These are phyloP conservation scores for Cercospora nicotianae DNA, from an alignment of 2,329 filamentous ascomycete genomes.

Conservation along the genomic window DNA sequence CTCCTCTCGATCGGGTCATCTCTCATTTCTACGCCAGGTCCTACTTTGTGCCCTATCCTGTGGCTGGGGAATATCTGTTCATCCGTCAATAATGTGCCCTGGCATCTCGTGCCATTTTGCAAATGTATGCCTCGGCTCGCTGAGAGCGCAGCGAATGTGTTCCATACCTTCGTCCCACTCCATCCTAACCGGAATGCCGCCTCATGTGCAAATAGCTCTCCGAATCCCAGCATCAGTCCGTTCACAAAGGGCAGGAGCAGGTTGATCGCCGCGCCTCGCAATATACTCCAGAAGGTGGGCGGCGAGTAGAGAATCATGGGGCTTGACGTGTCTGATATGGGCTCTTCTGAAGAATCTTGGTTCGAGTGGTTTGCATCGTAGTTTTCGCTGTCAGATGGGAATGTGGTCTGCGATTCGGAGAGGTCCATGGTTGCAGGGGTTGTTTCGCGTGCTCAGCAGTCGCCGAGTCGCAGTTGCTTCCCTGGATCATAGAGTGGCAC, in stretches of 20 bases:
- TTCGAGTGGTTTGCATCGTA: slow-evolving; percentile 60
- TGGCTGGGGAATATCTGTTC: slow-evolving; percentile 59
- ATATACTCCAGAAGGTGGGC: slow-evolving; percentile 79
- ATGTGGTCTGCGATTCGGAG: slow-evolving; percentile 72
- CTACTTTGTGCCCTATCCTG: slow-evolving; percentile 65
- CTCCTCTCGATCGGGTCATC: slow-evolving; percentile 62
- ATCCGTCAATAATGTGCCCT: neutral
- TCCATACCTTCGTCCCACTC: slow-evolving; percentile 83
- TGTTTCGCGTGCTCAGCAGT: slow-evolving; percentile 36
- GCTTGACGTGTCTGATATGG: slow-evolving; percentile 62
- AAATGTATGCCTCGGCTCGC: neutral
- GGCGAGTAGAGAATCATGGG: slow-evolving; percentile 84
- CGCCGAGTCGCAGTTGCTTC: neutral
- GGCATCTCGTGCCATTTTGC: neutral
- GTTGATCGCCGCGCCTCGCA: slow-evolving; percentile 92
- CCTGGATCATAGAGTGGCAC: neutral
- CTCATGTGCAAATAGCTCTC: slow-evolving; percentile 95
- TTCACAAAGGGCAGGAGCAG: slow-evolving; percentile 94
- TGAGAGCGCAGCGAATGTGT: neutral
- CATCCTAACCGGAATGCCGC: slow-evolving; percentile 90
- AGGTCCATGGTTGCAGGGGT: slow-evolving; percentile 46
- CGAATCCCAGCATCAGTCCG: slow-evolving; percentile 96
- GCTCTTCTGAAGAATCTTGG: slow-evolving; percentile 57
- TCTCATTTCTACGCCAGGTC: slow-evolving; percentile 79
- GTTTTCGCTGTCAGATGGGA: slow-evolving; percentile 79